phyloP scores from a whole-genome alignment of 2,329 filamentous ascomycete genomes.

The Cyphellophora europaea region DNA sequence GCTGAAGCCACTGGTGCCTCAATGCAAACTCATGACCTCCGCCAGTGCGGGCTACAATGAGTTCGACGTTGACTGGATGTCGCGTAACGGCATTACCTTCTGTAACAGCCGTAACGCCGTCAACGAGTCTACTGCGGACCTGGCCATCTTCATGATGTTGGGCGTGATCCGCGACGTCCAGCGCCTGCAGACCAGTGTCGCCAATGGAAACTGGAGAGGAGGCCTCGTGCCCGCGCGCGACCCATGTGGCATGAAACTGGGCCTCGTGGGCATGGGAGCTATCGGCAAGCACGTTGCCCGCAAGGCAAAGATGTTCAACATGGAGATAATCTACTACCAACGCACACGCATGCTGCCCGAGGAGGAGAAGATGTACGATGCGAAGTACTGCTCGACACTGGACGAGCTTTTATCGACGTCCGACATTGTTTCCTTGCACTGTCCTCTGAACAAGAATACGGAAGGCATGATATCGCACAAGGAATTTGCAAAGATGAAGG shows the following conservation, averaged over 20 bases:
- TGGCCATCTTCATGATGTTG: conserved; percentile 41
- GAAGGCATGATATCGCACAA: conserved; percentile 21
- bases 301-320: conserved; percentile 67
- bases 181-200: conserved; percentile 27
- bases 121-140: conserved; percentile 43
- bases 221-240: conserved; percentile 29
- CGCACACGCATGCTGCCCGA: conserved; percentile 51
- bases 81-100: conserved; percentile 37
- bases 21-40: background rate
- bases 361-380: conserved; percentile 28
- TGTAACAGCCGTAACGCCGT: conserved; percentile 47
- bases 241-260: conserved; percentile 35
- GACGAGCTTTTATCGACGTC: conserved; percentile 23
- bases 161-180: conserved; percentile 38
- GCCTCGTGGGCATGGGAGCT: conserved; percentile 40
- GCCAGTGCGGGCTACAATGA: conserved; percentile 39
- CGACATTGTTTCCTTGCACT: conserved; percentile 27
- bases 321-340: conserved; percentile 69
- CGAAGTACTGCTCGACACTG: conserved; percentile 12
- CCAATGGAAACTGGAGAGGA: conserved; percentile 30
- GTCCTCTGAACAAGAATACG: conserved; percentile 5
- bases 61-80: conserved; percentile 64
- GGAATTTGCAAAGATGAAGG: conserved; percentile 40
- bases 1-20: background rate
- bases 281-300: conserved; percentile 32